phyloP scores from a whole-genome alignment of 306 rosid genomes.

The Glycine soja region DNA sequence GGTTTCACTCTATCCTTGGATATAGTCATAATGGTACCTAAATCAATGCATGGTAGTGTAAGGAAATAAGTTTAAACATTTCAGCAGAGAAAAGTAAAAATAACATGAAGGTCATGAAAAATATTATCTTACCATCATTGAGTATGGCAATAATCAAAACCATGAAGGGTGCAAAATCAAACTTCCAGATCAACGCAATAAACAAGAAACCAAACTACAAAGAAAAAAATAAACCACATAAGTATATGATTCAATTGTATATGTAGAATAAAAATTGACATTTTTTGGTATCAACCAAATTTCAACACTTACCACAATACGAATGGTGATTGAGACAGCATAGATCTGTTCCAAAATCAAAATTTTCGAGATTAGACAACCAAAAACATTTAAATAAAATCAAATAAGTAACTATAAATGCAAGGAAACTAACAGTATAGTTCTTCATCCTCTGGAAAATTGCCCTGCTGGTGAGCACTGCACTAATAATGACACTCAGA shows the following conservation, averaged over 20 bases:
- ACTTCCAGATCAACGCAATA: slow-evolving; percentile 92
- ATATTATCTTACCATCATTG: slow-evolving; percentile 75
- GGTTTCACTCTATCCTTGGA: slow-evolving; percentile 96
- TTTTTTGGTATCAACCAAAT: not conserved
- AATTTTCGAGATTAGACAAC: slow-evolving; percentile 17
- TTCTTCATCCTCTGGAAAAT: slow-evolving; percentile 98
- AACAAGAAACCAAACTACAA: slow-evolving; percentile 92
- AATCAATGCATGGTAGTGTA: slow-evolving; percentile 14
- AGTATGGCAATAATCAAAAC: slow-evolving; percentile 92
- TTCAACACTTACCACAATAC: slow-evolving; percentile 84
- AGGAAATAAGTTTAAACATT: slow-evolving; percentile 37
- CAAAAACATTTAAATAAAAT: not conserved
- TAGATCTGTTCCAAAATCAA: slow-evolving; percentile 65
- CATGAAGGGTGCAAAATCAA: slow-evolving; percentile 97
- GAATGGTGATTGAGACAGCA: slow-evolving; percentile 95
- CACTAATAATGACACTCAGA: slow-evolving; percentile 91
- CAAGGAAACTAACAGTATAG: slow-evolving; percentile 72
- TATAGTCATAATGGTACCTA: slow-evolving; percentile 95
- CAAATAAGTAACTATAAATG: slow-evolving; percentile 11
- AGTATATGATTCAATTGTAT: slow-evolving; percentile 8
- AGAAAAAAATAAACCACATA: slow-evolving; percentile 34
- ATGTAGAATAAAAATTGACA: no score
- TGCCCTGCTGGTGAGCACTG: slow-evolving; percentile 91
- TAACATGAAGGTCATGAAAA: slow-evolving; percentile 11
- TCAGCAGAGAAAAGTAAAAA: not conserved